Conservation (phyloP, 495 filamentous ascomycete species). For the Trichoderma asperelloides region DNA sequence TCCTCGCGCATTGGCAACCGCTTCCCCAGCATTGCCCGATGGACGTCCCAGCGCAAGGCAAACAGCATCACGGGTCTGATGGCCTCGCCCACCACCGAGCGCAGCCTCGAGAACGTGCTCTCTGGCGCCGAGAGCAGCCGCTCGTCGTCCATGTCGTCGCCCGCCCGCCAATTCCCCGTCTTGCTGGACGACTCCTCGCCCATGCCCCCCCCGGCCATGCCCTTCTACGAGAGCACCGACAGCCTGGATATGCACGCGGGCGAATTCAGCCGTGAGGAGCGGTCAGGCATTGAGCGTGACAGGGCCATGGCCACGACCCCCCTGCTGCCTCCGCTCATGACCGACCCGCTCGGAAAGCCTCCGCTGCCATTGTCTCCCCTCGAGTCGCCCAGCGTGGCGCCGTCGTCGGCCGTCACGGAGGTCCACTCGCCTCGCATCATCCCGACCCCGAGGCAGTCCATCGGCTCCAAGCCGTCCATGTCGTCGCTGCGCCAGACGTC, state of each 20-base stretch:
- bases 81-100: conserved; percentile 39
- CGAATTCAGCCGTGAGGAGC: conserved; percentile 43
- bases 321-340: conserved; percentile 70
- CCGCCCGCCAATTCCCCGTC: conserved; percentile 24
- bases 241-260: conserved; percentile 47
- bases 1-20: conserved; percentile 59
- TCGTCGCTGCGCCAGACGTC: conserved; percentile 57
- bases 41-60: conserved; percentile 48
- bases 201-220: conserved; percentile 42
- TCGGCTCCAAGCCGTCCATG: conserved; percentile 70
- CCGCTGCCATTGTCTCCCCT: conserved; percentile 52
- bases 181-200: conserved; percentile 1
- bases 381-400: conserved; percentile 63
- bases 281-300: conserved; percentile 44
- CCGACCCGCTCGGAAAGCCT: conserved; percentile 29
- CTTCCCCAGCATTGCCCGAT: conserved; percentile 64
- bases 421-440: conserved; percentile 27
- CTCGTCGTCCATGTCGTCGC: conserved; percentile 61
- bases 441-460: conserved; percentile 53
- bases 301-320: conserved; percentile 65
- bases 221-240: conserved; percentile 47
- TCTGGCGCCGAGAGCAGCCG: conserved; percentile 50
- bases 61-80: conserved; percentile 22
- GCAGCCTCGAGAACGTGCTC: conserved; percentile 29
- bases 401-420: conserved; percentile 18